Evolutionary conservation across 2,329 filamentous ascomycete species (phyloP).

Genomic region (Ophiostoma fasciatum): DNA sequence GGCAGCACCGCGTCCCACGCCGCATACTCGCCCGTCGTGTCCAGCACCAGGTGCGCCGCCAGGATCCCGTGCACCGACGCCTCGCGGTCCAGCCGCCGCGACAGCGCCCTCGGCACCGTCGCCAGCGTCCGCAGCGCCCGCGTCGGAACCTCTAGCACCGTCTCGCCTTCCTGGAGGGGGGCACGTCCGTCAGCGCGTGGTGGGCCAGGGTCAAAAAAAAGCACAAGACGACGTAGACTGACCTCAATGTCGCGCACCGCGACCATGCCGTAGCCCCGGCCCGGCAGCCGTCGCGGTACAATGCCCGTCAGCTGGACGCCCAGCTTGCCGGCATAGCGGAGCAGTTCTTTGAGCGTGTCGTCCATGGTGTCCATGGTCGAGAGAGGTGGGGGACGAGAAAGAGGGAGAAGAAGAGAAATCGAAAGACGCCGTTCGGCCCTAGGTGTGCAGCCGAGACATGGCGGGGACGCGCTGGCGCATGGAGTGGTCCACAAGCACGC

Average conservation of each 20-base stretch:
- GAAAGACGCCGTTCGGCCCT: no score
- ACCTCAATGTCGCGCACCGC: conserved; percentile 54
- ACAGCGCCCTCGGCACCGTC: conserved; percentile 39
- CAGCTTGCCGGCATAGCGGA: conserved; percentile 45
- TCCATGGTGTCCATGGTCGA: conserved; percentile 1
- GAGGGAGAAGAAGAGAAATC: neutral
- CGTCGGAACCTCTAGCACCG: conserved; percentile 50
- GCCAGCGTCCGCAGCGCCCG: conserved; percentile 49
- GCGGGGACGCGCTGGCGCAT: no score
- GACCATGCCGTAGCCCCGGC: conserved; percentile 64
- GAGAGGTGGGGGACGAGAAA: neutral
- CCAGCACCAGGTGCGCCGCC: conserved; percentile 50
- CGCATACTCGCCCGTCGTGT: conserved; percentile 29
- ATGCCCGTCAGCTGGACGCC: conserved; percentile 57
- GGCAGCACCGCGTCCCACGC: conserved; percentile 58
- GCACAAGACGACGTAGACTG: conserved; percentile 11
- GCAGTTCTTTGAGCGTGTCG: conserved; percentile 7
- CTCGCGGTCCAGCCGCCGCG: conserved; percentile 33
- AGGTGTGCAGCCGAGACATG: no score
- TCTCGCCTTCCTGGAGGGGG: conserved; percentile 30
- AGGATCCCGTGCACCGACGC: conserved; percentile 57
- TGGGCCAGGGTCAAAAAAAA: neutral
- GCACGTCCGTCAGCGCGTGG: neutral
- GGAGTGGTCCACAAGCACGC: no score
- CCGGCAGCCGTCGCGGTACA: conserved; percentile 49